Conservation (phyloP, 2,329 filamentous ascomycete genomes). For the Chaetothyriales sp. region DNA sequence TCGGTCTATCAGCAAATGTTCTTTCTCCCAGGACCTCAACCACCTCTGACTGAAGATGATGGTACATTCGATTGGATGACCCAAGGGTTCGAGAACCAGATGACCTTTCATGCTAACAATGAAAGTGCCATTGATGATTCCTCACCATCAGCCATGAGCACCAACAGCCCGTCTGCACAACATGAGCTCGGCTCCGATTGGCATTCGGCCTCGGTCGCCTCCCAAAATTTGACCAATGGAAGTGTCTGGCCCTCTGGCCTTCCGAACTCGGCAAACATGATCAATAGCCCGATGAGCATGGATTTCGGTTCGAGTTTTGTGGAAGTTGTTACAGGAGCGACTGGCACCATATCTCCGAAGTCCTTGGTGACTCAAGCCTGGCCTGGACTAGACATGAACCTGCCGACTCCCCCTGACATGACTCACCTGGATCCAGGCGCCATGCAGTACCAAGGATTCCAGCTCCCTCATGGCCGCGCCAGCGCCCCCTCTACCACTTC, state of each 20-base stretch:
- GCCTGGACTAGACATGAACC: conserved; percentile 52
- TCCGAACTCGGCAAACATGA: conserved; percentile 53
- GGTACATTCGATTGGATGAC: conserved; percentile 67
- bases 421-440: conserved; percentile 46
- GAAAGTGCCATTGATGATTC: conserved; percentile 82
- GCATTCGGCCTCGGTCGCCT: conserved; percentile 16
- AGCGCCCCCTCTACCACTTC: conserved; percentile 32
- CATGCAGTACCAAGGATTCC: conserved; percentile 42
- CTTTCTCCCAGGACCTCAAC: conserved; percentile 27
- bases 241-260: conserved; percentile 57
- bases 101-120: conserved; percentile 50
- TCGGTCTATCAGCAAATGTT: conserved; percentile 28
- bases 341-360: conserved; percentile 62
- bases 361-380: conserved; percentile 50
- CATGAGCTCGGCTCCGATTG: conserved; percentile 87
- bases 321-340: conserved; percentile 50
- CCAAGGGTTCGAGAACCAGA: conserved; percentile 62
- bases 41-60: conserved; percentile 49
- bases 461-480: conserved; percentile 25
- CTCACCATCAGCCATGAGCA: conserved; percentile 90
- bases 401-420: conserved; percentile 64
- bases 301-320: conserved; percentile 64
- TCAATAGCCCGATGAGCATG: conserved; percentile 53
- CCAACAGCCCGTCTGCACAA: conserved; percentile 77
- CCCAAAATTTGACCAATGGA: conserved; percentile 31